Evolutionary conservation across 495 filamentous ascomycete species (phyloP), one percentile per base, ranked within the genome.

Genomic region (Hypoxylon perforatum): DNA sequence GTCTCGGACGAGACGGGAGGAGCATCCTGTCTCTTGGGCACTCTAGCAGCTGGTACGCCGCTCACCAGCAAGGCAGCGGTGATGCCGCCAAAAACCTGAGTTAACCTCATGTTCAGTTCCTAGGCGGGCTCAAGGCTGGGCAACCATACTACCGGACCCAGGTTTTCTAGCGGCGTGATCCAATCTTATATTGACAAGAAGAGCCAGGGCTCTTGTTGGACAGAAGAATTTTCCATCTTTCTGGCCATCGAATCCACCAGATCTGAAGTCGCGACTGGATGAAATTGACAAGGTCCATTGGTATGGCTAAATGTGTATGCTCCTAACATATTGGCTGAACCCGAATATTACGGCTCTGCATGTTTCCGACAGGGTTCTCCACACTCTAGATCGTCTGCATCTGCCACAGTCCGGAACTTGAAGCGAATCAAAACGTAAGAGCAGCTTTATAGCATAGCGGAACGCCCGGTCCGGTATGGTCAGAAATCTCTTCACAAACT

Each of bases 31-130:
- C 71, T 58, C 47, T 44, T 59, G 10, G 56, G 61, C 15, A 74
- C 19, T 42, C 36, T 57, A 17, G 33, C 50, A 22, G 70, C 65
- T 21, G 72, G 23, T 48, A 55, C 63, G 30, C 72, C 66, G 38
- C 65, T 65, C 36, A 62, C 72, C 23, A 74, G 63, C 42, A 72
- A 46, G 52, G 69, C 65, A 52, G 63, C 67, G 61, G 66, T 47
- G 53, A 68, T 51, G 44, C 63, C 71, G 60, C 63, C 57, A 23
- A 69, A 35, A 42, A 69, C 63, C 46, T 57, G 50, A 57, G 35
- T 49, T 19, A 75, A 57, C 72, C 68, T 65, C 72, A 75, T 73
- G 39, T 45, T 63, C 45, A 48, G 45, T 66, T 44, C 57, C 41
- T 58, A 33, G 21, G 17, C 48, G 47, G n/a, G 57, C 57, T 65